phyloP scores from a whole-genome alignment of 2,329 filamentous ascomycete species.

The Periglandula ipomoeae region DNA sequence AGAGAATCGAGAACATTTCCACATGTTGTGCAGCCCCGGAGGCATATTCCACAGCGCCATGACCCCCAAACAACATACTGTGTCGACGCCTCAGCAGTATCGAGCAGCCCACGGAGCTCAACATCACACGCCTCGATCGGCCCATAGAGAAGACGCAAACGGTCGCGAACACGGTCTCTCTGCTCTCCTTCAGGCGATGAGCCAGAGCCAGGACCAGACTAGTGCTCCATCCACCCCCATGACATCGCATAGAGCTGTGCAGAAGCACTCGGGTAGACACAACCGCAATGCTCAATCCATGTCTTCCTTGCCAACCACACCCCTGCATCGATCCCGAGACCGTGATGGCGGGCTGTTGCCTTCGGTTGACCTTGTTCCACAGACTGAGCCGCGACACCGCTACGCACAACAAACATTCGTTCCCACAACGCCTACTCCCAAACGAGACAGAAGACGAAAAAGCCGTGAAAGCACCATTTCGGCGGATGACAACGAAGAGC shows the following conservation, averaged over 20 bases:
- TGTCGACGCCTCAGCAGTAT: constrained; percentile 34
- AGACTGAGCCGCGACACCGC: constrained; percentile 46
- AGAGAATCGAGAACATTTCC: constrained; percentile 82
- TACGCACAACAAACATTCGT: constrained; percentile 30
- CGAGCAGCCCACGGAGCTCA: constrained; percentile 34
- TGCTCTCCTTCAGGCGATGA: constrained; percentile 71
- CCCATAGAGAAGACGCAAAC: constrained; percentile 20
- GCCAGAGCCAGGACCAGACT: constrained; percentile 45
- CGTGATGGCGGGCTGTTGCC: constrained; percentile 47
- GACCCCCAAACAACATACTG: constrained; percentile 40
- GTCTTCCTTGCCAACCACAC: constrained; percentile 76
- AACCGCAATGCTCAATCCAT: constrained; percentile 71
- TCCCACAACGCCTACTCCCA: constrained; percentile 35
- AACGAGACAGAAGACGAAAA: constrained; percentile 43
- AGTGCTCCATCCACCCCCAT: constrained; percentile 66
- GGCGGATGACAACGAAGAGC: constrained; percentile 50
- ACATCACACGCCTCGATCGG: constrained; percentile 39
- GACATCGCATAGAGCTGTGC: constrained; percentile 33
- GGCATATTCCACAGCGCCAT: constrained; percentile 55
- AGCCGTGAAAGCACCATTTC: constrained; percentile 85
- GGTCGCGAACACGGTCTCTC: constrained; percentile 55
- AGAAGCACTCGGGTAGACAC: constrained; percentile 51
- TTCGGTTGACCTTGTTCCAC: constrained; percentile 52
- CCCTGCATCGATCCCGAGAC: constrained; percentile 43
- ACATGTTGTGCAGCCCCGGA: constrained; percentile 66